phyloP scores from a whole-genome alignment of 2,329 filamentous ascomycete genomes.

The Stagonosporopsis vannaccii region DNA sequence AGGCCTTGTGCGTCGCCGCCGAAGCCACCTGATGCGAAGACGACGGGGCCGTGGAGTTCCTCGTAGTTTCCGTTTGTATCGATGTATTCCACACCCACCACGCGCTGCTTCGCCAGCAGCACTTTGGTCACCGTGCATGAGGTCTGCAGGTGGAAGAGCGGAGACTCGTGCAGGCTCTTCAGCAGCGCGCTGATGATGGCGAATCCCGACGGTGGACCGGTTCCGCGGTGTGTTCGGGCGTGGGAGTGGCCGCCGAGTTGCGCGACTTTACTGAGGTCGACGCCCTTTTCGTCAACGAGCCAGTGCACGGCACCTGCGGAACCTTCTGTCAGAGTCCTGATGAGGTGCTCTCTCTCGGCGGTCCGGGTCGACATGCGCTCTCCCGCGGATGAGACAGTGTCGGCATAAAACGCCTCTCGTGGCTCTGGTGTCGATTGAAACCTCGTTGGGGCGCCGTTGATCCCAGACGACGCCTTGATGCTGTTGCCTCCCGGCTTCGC shows the following conservation, averaged over 20 bases:
- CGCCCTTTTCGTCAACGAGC: slow-evolving; percentile 63
- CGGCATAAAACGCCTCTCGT: slow-evolving; percentile 57
- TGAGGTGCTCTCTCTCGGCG: slow-evolving; percentile 52
- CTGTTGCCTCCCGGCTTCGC: slow-evolving; percentile 69
- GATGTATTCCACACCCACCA: slow-evolving; percentile 63
- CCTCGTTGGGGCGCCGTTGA: slow-evolving; percentile 67
- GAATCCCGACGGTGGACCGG: slow-evolving; percentile 64
- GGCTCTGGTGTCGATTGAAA: slow-evolving; percentile 58
- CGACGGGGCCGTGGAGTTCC: slow-evolving; percentile 60
- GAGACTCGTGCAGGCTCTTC: slow-evolving; percentile 57
- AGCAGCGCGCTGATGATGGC: slow-evolving; percentile 65
- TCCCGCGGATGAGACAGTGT: slow-evolving; percentile 67
- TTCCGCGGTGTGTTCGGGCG: slow-evolving; percentile 65
- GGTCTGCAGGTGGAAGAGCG: slow-evolving; percentile 61
- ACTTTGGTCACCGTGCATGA: slow-evolving; percentile 63
- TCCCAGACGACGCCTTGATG: slow-evolving; percentile 72
- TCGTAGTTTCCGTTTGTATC: slow-evolving; percentile 46
- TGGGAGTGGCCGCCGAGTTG: slow-evolving; percentile 66
- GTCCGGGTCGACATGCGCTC: slow-evolving; percentile 39
- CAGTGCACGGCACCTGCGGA: slow-evolving; percentile 63
- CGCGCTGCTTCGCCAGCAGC: slow-evolving; percentile 44
- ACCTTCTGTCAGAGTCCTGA: slow-evolving; percentile 57
- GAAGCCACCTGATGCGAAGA: slow-evolving; percentile 69
- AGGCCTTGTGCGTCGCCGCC: slow-evolving; percentile 67
- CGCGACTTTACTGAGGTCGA: slow-evolving; percentile 66